Evolutionary conservation across 2,329 filamentous ascomycete species (phyloP), one percentile per base, ranked within the genome.

Genomic region (Dissoconium aciculare): DNA sequence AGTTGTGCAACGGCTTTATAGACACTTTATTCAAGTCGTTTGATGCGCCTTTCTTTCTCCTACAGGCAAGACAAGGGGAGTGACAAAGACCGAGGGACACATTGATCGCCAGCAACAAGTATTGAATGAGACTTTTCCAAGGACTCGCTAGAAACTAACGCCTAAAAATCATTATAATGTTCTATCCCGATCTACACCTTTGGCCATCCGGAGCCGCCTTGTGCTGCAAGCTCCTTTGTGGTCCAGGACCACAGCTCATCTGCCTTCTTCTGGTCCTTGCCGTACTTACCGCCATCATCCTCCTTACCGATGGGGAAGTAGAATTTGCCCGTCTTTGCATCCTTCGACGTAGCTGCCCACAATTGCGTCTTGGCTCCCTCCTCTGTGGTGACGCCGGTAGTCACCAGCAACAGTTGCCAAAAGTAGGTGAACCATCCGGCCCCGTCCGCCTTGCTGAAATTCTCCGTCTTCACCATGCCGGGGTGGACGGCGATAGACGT

Each of bases 381-480:
- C 21, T 46, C 40, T 10, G 33, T 26, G 15, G 37, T n/a, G 27
- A 39, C 14, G 24, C 19, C 28, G 19, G 19, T n/a, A 8, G 19
- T 23, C 19, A 23, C 19, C 19, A 35, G 14, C 32, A 32, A 29
- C 16, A 23, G 19, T 24, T 36, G 11, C 27, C 19, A 8, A 35
- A 26, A 16, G 30, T 36, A 32, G n/a, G 19, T 23, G 19, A 23
- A 23, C 19, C 19, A 23, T 23, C 19, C 19, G 8, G 19, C 19
- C 11, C 37, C 43, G 27, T 33, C 35, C 2, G 33, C 32, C 30
- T 40, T 40, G 16, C 31, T 26, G 32, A 32, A 61, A 14, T 66
- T 40, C 26, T 62, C 57, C 1, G 63, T 64, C 11, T 55, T 36
- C 15, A 67, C 60, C n/a, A 62, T 52, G 9, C 65, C 65, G 0